Evolutionary conservation across 1,284 basidiomycete genomes (phyloP), one percentile per base, ranked within the genome.

Genomic region (Cryptococcus wingfieldii): DNA sequence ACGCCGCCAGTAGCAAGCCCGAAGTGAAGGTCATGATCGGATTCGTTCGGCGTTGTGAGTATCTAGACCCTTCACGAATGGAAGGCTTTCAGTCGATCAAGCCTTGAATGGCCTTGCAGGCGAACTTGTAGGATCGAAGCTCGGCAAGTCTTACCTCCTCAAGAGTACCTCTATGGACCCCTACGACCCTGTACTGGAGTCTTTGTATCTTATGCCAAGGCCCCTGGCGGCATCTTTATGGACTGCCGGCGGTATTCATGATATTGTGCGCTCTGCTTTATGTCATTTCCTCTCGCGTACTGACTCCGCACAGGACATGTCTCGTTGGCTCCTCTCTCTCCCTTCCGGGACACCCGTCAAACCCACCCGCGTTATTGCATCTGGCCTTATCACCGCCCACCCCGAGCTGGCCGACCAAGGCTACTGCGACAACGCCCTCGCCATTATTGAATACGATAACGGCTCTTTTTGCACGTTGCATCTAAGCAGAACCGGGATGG

Each of bases 181-280:
- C 18, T 62, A 53, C 56, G 45, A 52, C 47, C n/a, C n/a, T 5
- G 0, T 7, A 18, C 49, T 16, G 57, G 57, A 1, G 51, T 51
- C 41, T 55, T 59, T 23, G 52, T 64, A n/a, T 25, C 38, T 13
- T 68, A 61, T 46, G 54, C 58, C 27, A 41, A 47, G 34, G 48
- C 53, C n/a, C 58, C 57, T 4, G 66, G 66, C 4, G 63, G 62
- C 1, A 66, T 68, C 54, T 58, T 60, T 16, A 54, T 63, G 18
- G 66, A 68, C 47, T 58, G 55, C 38, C n/a, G n/a, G n/a, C n/a
- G 65, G 56, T 4, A 60, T 68, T 18, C 65, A 68, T 53, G 66
- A 68, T 45, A 61, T 63, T 19, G 41, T 42, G 4, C 16, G 41
- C 19, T 42, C 19, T 6, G 9, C 19, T 4, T 42, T 42, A 9